These are phyloP conservation scores for Rutstroemia sp. DNA, from an alignment of 2,329 filamentous ascomycete species.

Conservation along the genomic window DNA sequence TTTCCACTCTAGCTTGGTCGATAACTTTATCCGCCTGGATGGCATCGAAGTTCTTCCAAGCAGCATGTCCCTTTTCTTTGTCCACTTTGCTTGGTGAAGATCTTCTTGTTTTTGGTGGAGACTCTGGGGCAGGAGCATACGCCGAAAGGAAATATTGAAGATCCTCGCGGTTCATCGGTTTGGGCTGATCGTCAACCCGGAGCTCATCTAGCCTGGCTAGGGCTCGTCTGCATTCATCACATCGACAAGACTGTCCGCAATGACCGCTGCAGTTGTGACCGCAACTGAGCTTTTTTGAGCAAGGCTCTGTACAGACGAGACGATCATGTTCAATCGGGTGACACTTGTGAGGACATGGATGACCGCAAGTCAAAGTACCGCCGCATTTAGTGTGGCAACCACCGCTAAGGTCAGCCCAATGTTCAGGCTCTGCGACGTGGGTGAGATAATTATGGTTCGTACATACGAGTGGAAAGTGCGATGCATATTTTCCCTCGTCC, in stretches of 20 bases:
- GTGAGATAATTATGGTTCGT: constrained; percentile 46
- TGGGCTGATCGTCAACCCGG: background rate
- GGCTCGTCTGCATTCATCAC: constrained; percentile 14
- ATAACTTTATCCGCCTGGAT: background rate
- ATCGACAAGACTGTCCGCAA: constrained; percentile 23
- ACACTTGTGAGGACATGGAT: constrained; percentile 24
- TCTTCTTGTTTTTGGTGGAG: background rate
- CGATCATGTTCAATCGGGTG: constrained; percentile 25
- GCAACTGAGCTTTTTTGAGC: constrained; percentile 18
- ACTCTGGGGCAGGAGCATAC: background rate
- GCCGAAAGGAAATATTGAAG: background rate
- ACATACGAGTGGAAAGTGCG: constrained; percentile 54
- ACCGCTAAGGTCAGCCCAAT: constrained; percentile 46
- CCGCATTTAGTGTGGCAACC: constrained; percentile 44
- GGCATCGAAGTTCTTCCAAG: background rate
- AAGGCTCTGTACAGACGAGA: constrained; percentile 22
- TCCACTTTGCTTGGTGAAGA: background rate
- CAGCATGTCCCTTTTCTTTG: background rate
- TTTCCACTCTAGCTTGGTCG: background rate
- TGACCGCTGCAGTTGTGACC: constrained; percentile 25
- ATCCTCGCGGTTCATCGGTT: background rate
- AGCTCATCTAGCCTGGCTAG: background rate
- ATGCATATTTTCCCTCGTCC: constrained; percentile 31
- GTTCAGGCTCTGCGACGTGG: constrained; percentile 43
- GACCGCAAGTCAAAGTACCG: constrained; percentile 27